Evolutionary conservation across 192 early-diverging fungal genomes (phyloP).

Genomic region (Haplosporangium gracile): DNA sequence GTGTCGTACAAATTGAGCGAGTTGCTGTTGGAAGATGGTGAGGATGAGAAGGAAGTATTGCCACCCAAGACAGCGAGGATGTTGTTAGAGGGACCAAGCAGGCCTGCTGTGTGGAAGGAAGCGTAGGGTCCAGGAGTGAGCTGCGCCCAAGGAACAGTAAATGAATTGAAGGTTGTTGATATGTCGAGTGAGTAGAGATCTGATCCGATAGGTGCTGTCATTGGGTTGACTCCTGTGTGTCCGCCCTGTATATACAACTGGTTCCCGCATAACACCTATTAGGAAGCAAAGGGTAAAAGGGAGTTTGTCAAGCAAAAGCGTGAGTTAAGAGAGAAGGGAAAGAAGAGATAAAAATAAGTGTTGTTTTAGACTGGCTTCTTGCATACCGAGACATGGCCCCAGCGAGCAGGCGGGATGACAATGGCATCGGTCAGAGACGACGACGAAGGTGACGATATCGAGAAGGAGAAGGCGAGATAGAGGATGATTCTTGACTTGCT

Average conservation of each 20-base stretch:
- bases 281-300: neutral
- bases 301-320: neutral
- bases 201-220: slow-evolving; percentile 42
- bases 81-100: slow-evolving; percentile 25
- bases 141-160: slow-evolving; percentile 41
- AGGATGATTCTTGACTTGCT: neutral
- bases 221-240: slow-evolving; percentile 44
- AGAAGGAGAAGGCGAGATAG: neutral
- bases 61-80: slow-evolving; percentile 47
- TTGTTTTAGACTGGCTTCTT: no score
- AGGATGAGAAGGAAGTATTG: slow-evolving; percentile 34
- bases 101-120: slow-evolving; percentile 32
- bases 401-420: slow-evolving; percentile 40
- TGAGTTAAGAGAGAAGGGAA: neutral
- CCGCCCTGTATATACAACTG: slow-evolving; percentile 46
- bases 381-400: slow-evolving; percentile 48
- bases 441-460: neutral
- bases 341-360: no score
- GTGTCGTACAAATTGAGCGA: slow-evolving; percentile 39
- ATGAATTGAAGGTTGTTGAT: slow-evolving; percentile 40
- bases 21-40: slow-evolving; percentile 5
- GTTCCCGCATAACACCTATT: slow-evolving; percentile 35
- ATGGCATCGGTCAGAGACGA: slow-evolving; percentile 2
- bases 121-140: slow-evolving; percentile 49
- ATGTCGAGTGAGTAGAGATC: slow-evolving; percentile 49